These are phyloP conservation scores for Fennellomyces sp. DNA, from an alignment of 371 early-diverging fungal species.

Conservation along the genomic window DNA sequence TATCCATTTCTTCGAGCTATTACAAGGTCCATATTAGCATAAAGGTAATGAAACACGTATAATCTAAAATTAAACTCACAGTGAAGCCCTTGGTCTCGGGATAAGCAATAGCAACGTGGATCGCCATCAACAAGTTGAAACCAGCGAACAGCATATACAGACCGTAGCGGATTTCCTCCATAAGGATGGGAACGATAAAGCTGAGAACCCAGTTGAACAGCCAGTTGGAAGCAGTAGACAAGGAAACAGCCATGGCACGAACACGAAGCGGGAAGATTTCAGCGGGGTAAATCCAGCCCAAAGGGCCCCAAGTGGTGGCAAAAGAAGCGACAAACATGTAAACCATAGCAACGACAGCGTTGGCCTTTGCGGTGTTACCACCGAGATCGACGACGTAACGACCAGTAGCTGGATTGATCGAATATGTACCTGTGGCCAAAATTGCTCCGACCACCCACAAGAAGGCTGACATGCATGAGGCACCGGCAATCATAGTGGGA, in stretches of 20 bases:
- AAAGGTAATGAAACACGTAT: background rate
- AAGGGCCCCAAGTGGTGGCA: constrained; percentile 87
- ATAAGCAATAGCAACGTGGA: constrained; percentile 63
- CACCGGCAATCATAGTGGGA: constrained; percentile 48
- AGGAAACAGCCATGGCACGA: constrained; percentile 76
- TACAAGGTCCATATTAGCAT: background rate
- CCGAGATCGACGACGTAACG: no score
- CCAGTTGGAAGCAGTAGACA: constrained; percentile 90
- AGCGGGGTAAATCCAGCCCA: constrained; percentile 90
- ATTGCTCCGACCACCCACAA: constrained; percentile 42
- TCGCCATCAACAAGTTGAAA: constrained; percentile 61
- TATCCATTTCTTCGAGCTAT: constrained; percentile 48
- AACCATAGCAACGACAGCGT: constrained; percentile 61
- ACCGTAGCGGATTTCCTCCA: constrained; percentile 62
- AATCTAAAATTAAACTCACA: constrained; percentile 13
- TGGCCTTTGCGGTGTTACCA: constrained; percentile 6
- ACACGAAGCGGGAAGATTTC: constrained; percentile 81
- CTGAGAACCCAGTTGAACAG: constrained; percentile 70
- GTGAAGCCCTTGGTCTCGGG: constrained; percentile 66
- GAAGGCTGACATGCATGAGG: constrained; percentile 27
- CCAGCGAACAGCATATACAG: constrained; percentile 69
- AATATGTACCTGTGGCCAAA: constrained; percentile 24
- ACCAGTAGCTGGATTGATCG: no score
- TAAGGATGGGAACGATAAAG: constrained; percentile 60
- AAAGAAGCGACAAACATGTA: constrained; percentile 75